phyloP scores from a whole-genome alignment of 306 rosid genomes.

The Prosopis cineraria region DNA sequence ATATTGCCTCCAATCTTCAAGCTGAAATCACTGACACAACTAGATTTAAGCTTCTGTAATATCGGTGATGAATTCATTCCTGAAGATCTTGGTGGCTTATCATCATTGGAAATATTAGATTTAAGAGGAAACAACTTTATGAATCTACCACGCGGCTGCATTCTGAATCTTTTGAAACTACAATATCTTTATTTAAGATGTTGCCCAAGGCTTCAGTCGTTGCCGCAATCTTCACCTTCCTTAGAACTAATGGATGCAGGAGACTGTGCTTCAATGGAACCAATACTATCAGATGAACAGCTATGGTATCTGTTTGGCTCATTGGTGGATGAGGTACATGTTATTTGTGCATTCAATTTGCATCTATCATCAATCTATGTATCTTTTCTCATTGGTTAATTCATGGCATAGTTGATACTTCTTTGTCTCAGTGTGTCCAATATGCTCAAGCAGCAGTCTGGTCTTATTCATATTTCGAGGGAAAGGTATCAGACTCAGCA shows the following conservation, averaged over 20 bases:
- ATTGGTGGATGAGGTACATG: too few species aligned
- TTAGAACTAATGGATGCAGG: background rate
- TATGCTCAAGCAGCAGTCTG: too few species aligned
- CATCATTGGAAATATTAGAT: background rate
- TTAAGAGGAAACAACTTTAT: background rate
- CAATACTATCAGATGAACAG: too few species aligned
- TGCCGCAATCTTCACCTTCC: background rate
- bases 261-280: background rate
- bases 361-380: too few species aligned
- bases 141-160: background rate
- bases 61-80: background rate
- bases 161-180: background rate
- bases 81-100: background rate
- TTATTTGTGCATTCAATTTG: too few species aligned
- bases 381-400: too few species aligned
- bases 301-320: too few species aligned
- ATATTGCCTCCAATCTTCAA: background rate
- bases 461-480: too few species aligned
- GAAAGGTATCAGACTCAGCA: too few species aligned
- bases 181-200: background rate
- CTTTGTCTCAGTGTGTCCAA: too few species aligned
- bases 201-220: background rate
- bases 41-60: background rate
- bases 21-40: background rate
- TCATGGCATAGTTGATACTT: too few species aligned